Conservation (phyloP, 2,329 filamentous ascomycete species). For the Diatrype stigma region DNA sequence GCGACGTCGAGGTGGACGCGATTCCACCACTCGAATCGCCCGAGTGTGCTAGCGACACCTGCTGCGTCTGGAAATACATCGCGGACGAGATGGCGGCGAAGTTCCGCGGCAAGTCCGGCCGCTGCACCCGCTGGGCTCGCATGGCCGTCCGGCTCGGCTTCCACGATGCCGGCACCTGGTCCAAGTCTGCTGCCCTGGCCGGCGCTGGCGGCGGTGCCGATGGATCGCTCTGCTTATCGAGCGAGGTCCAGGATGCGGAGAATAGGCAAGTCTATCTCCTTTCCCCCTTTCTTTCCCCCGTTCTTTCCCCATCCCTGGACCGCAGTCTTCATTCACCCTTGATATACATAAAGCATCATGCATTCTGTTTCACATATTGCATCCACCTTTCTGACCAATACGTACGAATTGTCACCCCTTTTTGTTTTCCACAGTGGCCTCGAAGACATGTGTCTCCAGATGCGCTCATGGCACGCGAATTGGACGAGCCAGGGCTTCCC, state of each 20-base stretch:
- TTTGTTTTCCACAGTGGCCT: slow-evolving; percentile 32
- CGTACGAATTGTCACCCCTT: no score
- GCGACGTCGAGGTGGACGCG: slow-evolving; percentile 14
- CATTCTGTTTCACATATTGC: no score
- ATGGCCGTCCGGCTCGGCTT: slow-evolving; percentile 43
- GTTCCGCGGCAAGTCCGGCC: slow-evolving; percentile 33
- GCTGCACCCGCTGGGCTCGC: slow-evolving; percentile 41
- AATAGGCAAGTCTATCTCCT: slow-evolving; percentile 28
- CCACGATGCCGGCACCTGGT: slow-evolving; percentile 44
- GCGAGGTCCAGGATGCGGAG: slow-evolving; percentile 34
- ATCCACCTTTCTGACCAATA: no score
- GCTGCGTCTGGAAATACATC: slow-evolving; percentile 43
- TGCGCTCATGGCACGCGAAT: slow-evolving; percentile 32
- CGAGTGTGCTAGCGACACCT: slow-evolving; percentile 34
- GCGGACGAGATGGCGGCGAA: slow-evolving; percentile 32
- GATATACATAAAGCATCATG: no score
- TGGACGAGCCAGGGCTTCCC: slow-evolving; percentile 28
- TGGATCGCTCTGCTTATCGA: slow-evolving; percentile 35
- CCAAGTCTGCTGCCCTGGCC: slow-evolving; percentile 30
- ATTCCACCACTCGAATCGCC: slow-evolving; percentile 17
- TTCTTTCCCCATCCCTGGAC: no score
- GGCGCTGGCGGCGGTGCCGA: slow-evolving; percentile 38
- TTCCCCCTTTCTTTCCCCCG: no score
- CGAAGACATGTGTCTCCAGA: slow-evolving; percentile 35
- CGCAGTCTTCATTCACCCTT: no score